Percentiles rank a stretch among this genome's conserved stretches.
Conservation (phyloP, 305 asterid genomes). For the Striga hermonthica region DNA sequence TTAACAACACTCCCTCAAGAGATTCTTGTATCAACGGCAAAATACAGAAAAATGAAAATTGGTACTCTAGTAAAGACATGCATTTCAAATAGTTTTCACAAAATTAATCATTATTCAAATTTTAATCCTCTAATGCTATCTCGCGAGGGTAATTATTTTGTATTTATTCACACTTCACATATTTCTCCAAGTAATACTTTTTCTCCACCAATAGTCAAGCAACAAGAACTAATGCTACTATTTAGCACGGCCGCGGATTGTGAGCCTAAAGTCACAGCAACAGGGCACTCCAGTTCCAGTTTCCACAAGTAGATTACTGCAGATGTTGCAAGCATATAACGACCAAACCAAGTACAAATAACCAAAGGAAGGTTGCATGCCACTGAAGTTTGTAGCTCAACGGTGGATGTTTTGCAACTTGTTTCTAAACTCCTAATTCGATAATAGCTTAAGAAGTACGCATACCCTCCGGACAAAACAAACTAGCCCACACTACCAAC, state of each 20-base stretch:
- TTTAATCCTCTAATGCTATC: too few relatives aligned
- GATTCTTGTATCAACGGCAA: too few relatives aligned
- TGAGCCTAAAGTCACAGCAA: background rate
- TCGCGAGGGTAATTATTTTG: too few relatives aligned
- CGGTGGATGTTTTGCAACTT: background rate
- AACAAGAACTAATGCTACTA: background rate
- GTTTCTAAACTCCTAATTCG: conserved; percentile 10
- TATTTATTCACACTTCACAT: too few relatives aligned
- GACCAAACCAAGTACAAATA: background rate
- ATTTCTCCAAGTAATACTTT: too few relatives aligned
- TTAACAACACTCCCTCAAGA: too few relatives aligned
- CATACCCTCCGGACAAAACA: conserved; percentile 3
- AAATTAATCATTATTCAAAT: too few relatives aligned
- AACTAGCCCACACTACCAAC: conserved; percentile 9
- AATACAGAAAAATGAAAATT: too few relatives aligned
- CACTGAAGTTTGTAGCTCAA: background rate
- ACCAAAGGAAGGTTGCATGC: background rate
- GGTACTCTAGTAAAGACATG: too few relatives aligned
- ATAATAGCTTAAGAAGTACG: background rate
- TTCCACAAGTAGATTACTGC: background rate
- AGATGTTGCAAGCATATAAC: conserved; percentile 6
- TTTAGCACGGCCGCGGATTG: background rate
- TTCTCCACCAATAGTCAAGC: background rate
- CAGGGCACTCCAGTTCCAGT: background rate
- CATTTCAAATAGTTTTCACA: too few relatives aligned